Base-by-base conservation (phyloP, 345 rosid species). In the Sisymbrium irio region DNA sequence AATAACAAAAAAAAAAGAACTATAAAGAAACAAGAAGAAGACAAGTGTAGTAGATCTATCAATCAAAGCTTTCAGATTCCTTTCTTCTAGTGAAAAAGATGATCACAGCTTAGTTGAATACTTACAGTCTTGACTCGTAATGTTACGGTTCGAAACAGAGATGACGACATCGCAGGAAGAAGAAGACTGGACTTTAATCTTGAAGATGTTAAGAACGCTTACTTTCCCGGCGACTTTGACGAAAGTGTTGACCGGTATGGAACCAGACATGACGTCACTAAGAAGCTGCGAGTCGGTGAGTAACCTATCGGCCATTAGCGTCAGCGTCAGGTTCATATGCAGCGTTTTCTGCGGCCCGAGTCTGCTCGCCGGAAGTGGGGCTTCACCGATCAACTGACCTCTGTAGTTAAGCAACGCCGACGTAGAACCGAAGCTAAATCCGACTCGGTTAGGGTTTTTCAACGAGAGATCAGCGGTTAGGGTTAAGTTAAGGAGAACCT, bases 401-500 rank as follows among this genome's bases (percentile, higher is more conserved):
- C 88, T 76, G 87, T 92, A 95, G 54, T 82, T 85, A 19, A 95
- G 37, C 28, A 72, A 7, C 3, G 88, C 87, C 4, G 88, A 46
- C 25, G 85, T 44, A 42, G 83, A 51, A 15, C 12, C 60, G 80
- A 83, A 88, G 76, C 81, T 83, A 73, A 90, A 70, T 0, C 92
- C 86, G 27, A 87, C 91, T 67, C 83, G 84, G 78, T 92, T 95
- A 0, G 89, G 92, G 78, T 95, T 95, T 15, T 69, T 80, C 37
- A 95, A 27, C 40, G 92, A 62, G 76, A 90, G 5, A 58, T 77
- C 84, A 12, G 83, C 77, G 80, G 67, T 81, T 9, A 95, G 76
- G 7, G 83, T 84, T 17, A 85, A 18, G 79, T 92, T 95, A 5
- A 95, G 49, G 37, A 67, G 0, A 28, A 78, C 83, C 13, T 37